A percentile compares a stretch with the other conserved stretches of the same genome.
phyloP scores from a whole-genome alignment of 140 eudicot species.

The Bidens hawaiensis region DNA sequence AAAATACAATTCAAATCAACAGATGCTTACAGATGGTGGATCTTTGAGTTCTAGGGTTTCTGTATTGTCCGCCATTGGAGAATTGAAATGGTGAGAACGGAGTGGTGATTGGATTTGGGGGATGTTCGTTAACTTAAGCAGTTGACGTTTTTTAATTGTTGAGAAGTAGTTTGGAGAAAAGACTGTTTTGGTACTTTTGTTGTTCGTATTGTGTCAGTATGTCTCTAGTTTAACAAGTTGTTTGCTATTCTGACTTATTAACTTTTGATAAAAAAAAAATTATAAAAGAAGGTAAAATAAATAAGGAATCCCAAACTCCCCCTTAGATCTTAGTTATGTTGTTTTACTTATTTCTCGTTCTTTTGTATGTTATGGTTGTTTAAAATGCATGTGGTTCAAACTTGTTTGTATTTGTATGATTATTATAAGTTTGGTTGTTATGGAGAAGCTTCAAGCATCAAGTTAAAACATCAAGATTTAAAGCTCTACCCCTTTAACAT shows the following conservation, averaged over 20 bases:
- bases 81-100: not conserved
- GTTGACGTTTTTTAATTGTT: not conserved
- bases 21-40: constrained; percentile 21
- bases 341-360: no score
- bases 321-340: no score
- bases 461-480: no score
- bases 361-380: no score
- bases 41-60: constrained; percentile 21
- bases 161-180: not conserved
- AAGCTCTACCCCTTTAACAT: no score
- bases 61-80: constrained; percentile 26
- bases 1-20: not conserved
- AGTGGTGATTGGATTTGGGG: not conserved
- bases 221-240: not conserved
- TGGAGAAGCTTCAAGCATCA: no score
- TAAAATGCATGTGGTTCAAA: no score
- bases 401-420: no score
- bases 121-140: not conserved
- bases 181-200: not conserved
- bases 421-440: no score
- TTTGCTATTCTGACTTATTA: not conserved
- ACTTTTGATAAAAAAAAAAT: no score
- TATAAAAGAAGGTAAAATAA: no score
- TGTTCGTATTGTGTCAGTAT: not conserved
- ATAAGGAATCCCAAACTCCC: no score